A percentile compares a stretch with the other conserved stretches of the same genome.
phyloP scores from a whole-genome alignment of 2,329 filamentous ascomycete species.

The Zasmidium cellare region DNA sequence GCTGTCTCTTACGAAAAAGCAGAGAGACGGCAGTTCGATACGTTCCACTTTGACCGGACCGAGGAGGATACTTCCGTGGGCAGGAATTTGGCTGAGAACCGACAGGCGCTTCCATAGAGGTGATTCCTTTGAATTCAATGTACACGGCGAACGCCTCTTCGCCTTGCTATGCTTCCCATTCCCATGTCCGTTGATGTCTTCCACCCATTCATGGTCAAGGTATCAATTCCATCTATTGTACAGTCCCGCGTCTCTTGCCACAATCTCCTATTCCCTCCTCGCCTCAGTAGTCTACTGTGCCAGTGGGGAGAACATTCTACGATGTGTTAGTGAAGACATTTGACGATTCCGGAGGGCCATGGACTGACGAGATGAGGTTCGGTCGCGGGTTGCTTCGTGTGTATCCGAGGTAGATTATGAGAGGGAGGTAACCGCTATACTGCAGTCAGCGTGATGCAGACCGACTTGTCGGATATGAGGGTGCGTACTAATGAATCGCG shows the following conservation, averaged over 20 bases:
- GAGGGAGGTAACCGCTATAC: constrained; percentile 83
- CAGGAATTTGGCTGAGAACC: no score
- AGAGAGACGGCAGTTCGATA: no score
- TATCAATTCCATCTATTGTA: constrained; percentile 18
- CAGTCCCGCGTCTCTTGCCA: constrained; percentile 10
- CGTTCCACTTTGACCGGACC: no score
- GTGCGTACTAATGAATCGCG: constrained; percentile 90
- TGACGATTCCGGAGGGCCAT: neutral
- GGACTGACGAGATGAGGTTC: constrained; percentile 65
- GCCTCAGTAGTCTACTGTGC: constrained; percentile 33
- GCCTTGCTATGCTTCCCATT: constrained; percentile 18
- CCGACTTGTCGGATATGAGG: neutral
- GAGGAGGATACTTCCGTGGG: no score
- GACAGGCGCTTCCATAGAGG: neutral
- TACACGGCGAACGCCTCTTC: constrained; percentile 6
- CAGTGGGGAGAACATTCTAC: constrained; percentile 33
- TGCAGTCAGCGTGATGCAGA: constrained; percentile 13
- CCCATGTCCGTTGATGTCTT: neutral
- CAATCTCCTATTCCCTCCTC: no score
- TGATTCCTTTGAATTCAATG: neutral
- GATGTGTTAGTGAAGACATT: constrained; percentile 10
- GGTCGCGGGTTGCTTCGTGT: constrained; percentile 91
- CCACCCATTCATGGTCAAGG: neutral
- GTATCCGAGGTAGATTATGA: constrained; percentile 97
- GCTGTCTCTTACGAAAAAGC: no score